phyloP scores from a whole-genome alignment of 805 yeast species.

The Candida gorgasii region DNA sequence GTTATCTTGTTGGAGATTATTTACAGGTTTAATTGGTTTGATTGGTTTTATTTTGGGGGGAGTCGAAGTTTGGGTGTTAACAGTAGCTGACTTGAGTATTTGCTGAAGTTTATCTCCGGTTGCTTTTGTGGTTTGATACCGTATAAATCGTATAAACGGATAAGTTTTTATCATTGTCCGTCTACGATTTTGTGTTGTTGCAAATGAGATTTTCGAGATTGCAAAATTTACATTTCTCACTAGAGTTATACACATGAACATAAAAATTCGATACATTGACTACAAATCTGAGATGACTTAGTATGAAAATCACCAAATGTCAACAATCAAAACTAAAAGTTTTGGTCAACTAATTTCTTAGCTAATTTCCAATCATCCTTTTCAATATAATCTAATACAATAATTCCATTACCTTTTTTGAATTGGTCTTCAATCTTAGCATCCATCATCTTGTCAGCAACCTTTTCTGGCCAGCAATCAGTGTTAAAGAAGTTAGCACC shows the following conservation, averaged over 20 bases:
- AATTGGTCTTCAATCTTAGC: slow-evolving; percentile 49
- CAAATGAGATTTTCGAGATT: neutral
- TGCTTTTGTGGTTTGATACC: slow-evolving; percentile 3
- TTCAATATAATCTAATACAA: slow-evolving; percentile 70
- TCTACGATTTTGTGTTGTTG: neutral
- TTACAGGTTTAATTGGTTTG: neutral
- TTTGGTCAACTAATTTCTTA: slow-evolving; percentile 51
- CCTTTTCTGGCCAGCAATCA: slow-evolving; percentile 72
- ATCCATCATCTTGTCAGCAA: slow-evolving; percentile 52
- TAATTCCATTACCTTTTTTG: slow-evolving; percentile 59
- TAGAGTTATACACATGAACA: no score
- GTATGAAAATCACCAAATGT: neutral
- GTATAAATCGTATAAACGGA: slow-evolving; percentile 4
- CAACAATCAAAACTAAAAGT: slow-evolving; percentile 28
- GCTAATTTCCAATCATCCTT: slow-evolving; percentile 59
- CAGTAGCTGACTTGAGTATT: slow-evolving; percentile 2
- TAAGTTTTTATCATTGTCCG: slow-evolving; percentile 1
- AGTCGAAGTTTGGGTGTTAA: neutral
- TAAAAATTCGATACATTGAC: no score
- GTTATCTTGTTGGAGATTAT: neutral
- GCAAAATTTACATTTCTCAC: neutral
- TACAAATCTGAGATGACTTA: neutral
- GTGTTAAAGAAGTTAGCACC: slow-evolving; percentile 72
- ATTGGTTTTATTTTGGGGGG: neutral
- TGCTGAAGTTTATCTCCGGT: slow-evolving; percentile 5